Conservation (phyloP, 768 basidiomycete species). For the Boletellus emodensis region DNA sequence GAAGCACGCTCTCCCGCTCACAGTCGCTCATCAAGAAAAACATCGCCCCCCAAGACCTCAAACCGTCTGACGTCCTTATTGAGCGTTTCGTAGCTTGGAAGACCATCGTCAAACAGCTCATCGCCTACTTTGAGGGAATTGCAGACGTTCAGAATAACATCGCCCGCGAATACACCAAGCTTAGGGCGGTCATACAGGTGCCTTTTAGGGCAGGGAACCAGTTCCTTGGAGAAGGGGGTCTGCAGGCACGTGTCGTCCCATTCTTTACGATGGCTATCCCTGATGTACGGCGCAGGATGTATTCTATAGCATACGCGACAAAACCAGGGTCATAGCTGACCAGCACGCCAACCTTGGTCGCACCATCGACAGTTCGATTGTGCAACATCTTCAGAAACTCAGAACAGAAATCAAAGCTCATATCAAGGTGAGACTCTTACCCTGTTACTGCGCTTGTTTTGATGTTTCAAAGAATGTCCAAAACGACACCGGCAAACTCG, state of each 20-base stretch:
- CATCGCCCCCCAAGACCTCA: conserved; percentile 83
- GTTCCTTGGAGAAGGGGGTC: conserved; percentile 95
- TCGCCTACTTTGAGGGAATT: conserved; percentile 71
- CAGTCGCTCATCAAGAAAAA: conserved; percentile 95
- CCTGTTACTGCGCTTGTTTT: background rate
- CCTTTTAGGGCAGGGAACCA: conserved; percentile 95
- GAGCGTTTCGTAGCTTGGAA: conserved; percentile 95
- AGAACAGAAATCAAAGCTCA: conserved; percentile 94
- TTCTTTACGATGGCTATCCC: background rate
- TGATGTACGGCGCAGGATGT: conserved; percentile 56
- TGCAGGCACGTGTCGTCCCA: conserved; percentile 54
- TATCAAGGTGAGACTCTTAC: conserved; percentile 60
- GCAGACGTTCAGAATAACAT: conserved; percentile 91
- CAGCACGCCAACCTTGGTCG: conserved; percentile 95
- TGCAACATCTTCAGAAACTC: conserved; percentile 97
- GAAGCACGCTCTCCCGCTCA: conserved; percentile 71
- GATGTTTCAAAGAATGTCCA: conserved; percentile 67
- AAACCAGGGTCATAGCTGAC: conserved; percentile 89
- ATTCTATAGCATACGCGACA: conserved; percentile 90
- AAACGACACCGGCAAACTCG: conserved; percentile 92
- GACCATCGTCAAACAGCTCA: conserved; percentile 92
- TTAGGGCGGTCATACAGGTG: conserved; percentile 94
- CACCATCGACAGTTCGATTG: conserved; percentile 95
- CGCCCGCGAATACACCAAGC: conserved; percentile 87
- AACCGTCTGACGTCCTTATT: conserved; percentile 93